Evolutionary conservation across 1,284 basidiomycete species (phyloP).

Genomic region (Sanghuangporus sanghuang): DNA sequence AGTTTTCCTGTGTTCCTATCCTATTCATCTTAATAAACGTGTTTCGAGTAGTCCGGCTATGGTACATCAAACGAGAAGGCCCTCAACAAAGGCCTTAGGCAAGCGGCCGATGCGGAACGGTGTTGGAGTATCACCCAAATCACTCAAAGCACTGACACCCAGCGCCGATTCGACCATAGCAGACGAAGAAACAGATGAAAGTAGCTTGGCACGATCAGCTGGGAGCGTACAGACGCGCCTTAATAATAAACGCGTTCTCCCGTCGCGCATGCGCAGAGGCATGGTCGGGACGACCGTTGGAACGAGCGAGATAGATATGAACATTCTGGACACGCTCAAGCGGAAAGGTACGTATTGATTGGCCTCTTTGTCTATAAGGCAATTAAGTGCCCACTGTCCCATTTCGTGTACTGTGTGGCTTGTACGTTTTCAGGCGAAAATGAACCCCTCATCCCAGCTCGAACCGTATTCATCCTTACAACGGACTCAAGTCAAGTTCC

Average conservation of each 20-base stretch:
- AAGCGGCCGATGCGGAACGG: constrained; percentile 10
- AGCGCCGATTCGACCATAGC: background rate
- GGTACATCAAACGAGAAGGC: background rate
- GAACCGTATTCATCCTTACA: constrained; percentile 62
- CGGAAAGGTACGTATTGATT: constrained; percentile 56
- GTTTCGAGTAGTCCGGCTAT: background rate
- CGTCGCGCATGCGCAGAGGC: constrained; percentile 72
- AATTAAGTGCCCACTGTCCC: background rate
- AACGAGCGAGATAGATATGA: constrained; percentile 69
- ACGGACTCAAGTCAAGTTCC: constrained; percentile 51
- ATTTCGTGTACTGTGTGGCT: background rate
- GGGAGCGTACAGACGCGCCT: background rate
- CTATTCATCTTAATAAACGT: background rate
- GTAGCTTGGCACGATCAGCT: background rate
- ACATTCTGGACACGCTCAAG: constrained; percentile 79
- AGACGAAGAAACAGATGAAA: constrained; percentile 3
- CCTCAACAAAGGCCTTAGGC: constrained; percentile 14
- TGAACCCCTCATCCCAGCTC: constrained; percentile 61
- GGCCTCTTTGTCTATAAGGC: constrained; percentile 19
- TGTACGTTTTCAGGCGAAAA: constrained; percentile 50
- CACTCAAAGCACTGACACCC: background rate
- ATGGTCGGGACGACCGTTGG: constrained; percentile 63
- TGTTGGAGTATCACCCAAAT: background rate
- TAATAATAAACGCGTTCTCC: constrained; percentile 61
- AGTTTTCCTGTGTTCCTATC: background rate